Evolutionary conservation across 2,329 filamentous ascomycete species (phyloP).

Genomic region (Diatrype stigma): DNA sequence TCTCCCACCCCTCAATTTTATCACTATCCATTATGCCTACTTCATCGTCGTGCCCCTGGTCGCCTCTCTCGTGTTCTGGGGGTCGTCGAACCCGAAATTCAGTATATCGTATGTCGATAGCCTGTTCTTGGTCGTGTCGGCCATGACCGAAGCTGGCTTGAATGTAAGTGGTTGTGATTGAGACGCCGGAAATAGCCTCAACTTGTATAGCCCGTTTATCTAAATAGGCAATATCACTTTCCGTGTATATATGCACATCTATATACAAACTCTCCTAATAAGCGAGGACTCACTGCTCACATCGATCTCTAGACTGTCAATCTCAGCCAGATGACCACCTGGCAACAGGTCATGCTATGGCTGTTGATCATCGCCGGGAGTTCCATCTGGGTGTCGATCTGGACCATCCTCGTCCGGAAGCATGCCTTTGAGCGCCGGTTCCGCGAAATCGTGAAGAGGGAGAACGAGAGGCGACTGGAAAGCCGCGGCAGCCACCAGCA

Average conservation of each 20-base stretch:
- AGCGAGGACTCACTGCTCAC: too few species aligned
- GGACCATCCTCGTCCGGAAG: conserved; percentile 58
- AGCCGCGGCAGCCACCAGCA: conserved; percentile 19
- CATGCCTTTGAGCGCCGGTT: conserved; percentile 60
- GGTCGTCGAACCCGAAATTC: conserved; percentile 43
- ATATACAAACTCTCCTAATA: too few species aligned
- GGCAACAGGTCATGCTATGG: conserved; percentile 63
- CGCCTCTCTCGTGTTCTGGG: conserved; percentile 58
- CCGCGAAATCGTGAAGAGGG: conserved; percentile 43
- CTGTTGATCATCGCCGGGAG: conserved; percentile 60
- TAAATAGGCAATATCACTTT: too few species aligned
- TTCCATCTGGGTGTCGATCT: conserved; percentile 60
- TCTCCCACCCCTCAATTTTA: conserved; percentile 51
- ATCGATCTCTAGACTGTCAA: conserved; percentile 59
- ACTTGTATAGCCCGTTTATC: too few species aligned
- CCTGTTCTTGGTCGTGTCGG: conserved; percentile 59
- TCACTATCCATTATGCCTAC: conserved; percentile 63
- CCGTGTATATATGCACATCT: too few species aligned
- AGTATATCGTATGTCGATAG: conserved; percentile 59
- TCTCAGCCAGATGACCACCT: conserved; percentile 58
- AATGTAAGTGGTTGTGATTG: too few species aligned
- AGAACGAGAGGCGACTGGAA: conserved; percentile 33
- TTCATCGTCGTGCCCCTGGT: conserved; percentile 53
- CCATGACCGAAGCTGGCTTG: conserved; percentile 64
- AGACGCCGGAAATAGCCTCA: too few species aligned